Base-by-base conservation (phyloP, 2,329 filamentous ascomycete genomes). In the Paraconiothyrium brasiliense region DNA sequence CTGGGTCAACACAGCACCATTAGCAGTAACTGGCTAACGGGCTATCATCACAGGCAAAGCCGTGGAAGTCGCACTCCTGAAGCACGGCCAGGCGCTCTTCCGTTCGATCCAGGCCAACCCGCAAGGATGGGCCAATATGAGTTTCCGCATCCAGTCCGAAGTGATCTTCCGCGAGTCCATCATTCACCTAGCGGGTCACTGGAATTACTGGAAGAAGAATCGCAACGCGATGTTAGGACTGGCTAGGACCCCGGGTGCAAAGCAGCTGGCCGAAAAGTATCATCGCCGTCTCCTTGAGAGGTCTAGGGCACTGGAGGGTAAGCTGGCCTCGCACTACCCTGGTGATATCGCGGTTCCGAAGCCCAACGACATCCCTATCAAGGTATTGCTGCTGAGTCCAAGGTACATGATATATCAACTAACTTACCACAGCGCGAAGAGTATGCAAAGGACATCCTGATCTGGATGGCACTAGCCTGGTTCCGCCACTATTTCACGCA, bases 391-490 rank as follows among this genome's bases (percentile, higher is more conserved):
- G 11, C 46, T 16, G 13, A 11, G n/a, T 32, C 20, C 24, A 3
- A n/a, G 13, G 13, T 32, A 9, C 10, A 4, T n/a, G 14, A 13
- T 30, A 30, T 30, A 16, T 32, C 16, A 16, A 14, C 46, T 48
- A 32, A 32, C 24, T 5, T 16, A n/a, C 13, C 3, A 7, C 27
- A 55, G 56, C 80, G 82, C 37, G 78, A 80, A 48, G 74, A 75
- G 16, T 85, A 84, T 63, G 72, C 76, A 22, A 81, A 78, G 60
- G 81, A 85, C 61, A 82, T 86, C 61, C 78, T 84, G 61, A 76
- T 81, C 64, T 86, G 84, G 84, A 83, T 85, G 72, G 80, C 79
- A 4, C 72, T 85, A 8, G 69, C 67, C 8, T 79, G 83, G 54
- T 81, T 84, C 69, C 80, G 81, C 0, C 81, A 85, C 67, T 85